Evolutionary conservation across 805 yeast genomes (phyloP).

Genomic region (Kuraishia molischiana): DNA sequence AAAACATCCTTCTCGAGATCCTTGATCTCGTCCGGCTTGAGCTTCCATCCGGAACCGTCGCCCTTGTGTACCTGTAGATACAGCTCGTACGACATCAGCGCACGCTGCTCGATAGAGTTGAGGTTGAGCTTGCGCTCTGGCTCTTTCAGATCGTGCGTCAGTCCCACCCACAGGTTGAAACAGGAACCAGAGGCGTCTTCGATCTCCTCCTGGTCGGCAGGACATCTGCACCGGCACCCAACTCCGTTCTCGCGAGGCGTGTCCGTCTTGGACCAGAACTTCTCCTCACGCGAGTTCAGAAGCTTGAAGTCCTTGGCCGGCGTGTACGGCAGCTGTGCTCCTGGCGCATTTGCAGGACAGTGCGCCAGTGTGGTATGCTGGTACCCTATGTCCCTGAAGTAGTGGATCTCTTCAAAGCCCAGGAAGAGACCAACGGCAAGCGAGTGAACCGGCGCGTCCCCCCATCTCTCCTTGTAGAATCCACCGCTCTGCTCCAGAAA

Average conservation of each 20-base stretch:
- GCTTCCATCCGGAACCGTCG: slow-evolving; percentile 15
- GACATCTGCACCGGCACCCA: slow-evolving; percentile 88
- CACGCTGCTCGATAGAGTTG: slow-evolving; percentile 17
- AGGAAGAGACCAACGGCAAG: slow-evolving; percentile 74
- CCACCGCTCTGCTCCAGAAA: slow-evolving; percentile 69
- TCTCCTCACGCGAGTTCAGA: slow-evolving; percentile 21
- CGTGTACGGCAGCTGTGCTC: slow-evolving; percentile 36
- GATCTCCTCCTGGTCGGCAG: slow-evolving; percentile 36
- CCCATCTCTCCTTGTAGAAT: slow-evolving; percentile 91
- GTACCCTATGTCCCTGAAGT: slow-evolving; percentile 90
- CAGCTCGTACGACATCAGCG: slow-evolving; percentile 12
- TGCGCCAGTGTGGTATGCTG: slow-evolving; percentile 72
- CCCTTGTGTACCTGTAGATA: slow-evolving; percentile 11
- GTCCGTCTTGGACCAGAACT: slow-evolving; percentile 23
- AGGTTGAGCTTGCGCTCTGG: slow-evolving; percentile 12
- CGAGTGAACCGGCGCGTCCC: slow-evolving; percentile 94
- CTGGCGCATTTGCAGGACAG: slow-evolving; percentile 65
- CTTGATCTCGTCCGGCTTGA: slow-evolving; percentile 12
- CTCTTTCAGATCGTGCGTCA: slow-evolving; percentile 17
- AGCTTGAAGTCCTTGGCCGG: slow-evolving; percentile 23
- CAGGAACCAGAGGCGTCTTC: slow-evolving; percentile 49
- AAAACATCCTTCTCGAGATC: background rate
- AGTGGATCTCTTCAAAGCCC: slow-evolving; percentile 64
- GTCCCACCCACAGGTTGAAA: slow-evolving; percentile 35
- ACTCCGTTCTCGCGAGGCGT: slow-evolving; percentile 30